A percentile compares a stretch with the other conserved stretches of the same genome.
phyloP scores from a whole-genome alignment of 2,329 filamentous ascomycete genomes.

The Ophiocordyceps polyrhachis-furcata region DNA sequence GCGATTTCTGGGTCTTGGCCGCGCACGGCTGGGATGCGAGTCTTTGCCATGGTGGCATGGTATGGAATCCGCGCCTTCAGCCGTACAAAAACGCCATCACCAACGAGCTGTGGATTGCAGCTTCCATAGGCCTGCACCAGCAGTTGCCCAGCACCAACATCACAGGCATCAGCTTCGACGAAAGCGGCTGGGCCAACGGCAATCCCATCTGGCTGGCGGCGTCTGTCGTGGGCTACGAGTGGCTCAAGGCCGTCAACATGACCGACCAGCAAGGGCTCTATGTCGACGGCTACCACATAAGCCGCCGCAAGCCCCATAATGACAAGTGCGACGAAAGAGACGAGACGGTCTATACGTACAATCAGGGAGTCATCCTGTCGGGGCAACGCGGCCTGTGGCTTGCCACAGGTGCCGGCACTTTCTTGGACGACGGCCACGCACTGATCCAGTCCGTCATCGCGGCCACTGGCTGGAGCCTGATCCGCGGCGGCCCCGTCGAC shows the following conservation, averaged over 20 bases:
- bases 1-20: slow-evolving; percentile 72
- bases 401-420: slow-evolving; percentile 51
- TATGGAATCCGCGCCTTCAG: slow-evolving; percentile 62
- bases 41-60: slow-evolving; percentile 75
- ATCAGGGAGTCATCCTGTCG: slow-evolving; percentile 78
- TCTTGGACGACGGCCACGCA: slow-evolving; percentile 61
- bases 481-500: slow-evolving; percentile 22
- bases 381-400: slow-evolving; percentile 67
- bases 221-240: slow-evolving; percentile 60
- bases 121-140: slow-evolving; percentile 76
- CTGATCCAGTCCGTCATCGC: slow-evolving; percentile 55
- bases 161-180: slow-evolving; percentile 40
- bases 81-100: slow-evolving; percentile 97
- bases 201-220: slow-evolving; percentile 52
- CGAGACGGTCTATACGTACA: slow-evolving; percentile 88
- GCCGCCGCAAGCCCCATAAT: slow-evolving; percentile 40
- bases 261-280: slow-evolving; percentile 58
- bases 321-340: slow-evolving; percentile 63
- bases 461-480: slow-evolving; percentile 57
- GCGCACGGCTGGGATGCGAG: slow-evolving; percentile 62
- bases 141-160: slow-evolving; percentile 70
- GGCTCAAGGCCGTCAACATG: slow-evolving; percentile 69
- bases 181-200: slow-evolving; percentile 12
- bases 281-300: slow-evolving; percentile 76
- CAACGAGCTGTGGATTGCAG: slow-evolving; percentile 75